Percentiles rank a stretch among this genome's conserved stretches.
These are phyloP conservation scores for Mycosphaerella sp. DNA, from an alignment of 2,329 filamentous ascomycete species.

Conservation along the genomic window DNA sequence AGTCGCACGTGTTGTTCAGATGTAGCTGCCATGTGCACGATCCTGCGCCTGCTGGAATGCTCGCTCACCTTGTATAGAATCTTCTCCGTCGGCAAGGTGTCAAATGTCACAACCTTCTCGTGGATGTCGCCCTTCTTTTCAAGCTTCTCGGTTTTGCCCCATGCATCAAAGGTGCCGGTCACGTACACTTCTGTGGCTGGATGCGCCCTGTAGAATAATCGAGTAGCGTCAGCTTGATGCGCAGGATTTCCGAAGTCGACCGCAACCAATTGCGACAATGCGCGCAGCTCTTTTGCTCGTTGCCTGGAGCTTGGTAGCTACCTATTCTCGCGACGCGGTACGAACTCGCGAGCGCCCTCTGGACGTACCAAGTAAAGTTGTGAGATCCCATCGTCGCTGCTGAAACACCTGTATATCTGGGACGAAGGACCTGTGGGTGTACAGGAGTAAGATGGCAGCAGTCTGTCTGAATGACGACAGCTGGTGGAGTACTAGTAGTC, in stretches of 20 bases:
- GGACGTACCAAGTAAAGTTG: slow-evolving; percentile 63
- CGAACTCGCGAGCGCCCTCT: not conserved
- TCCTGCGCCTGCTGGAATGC: no score
- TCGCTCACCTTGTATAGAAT: slow-evolving; percentile 84
- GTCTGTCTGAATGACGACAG: slow-evolving; percentile 4
- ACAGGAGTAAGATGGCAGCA: not conserved
- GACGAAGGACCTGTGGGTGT: slow-evolving; percentile 2
- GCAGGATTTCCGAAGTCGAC: slow-evolving; percentile 11
- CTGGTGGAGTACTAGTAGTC: not conserved
- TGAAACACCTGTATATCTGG: not conserved
- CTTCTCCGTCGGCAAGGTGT: slow-evolving; percentile 53
- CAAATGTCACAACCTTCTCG: slow-evolving; percentile 71
- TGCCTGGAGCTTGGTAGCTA: slow-evolving; percentile 3
- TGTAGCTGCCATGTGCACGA: not conserved
- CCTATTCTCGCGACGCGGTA: not conserved
- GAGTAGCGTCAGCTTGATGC: slow-evolving; percentile 13
- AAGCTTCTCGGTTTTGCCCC: slow-evolving; percentile 79
- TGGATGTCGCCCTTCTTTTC: slow-evolving; percentile 67
- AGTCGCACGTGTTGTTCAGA: slow-evolving; percentile 6
- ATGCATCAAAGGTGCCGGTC: slow-evolving; percentile 92
- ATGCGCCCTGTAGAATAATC: slow-evolving; percentile 40
- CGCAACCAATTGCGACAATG: slow-evolving; percentile 1
- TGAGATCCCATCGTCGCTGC: slow-evolving; percentile 55
- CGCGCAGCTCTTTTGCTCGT: slow-evolving; percentile 18
- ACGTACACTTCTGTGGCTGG: slow-evolving; percentile 82